Base-by-base conservation (phyloP, 352 stramenopile genomes). In the Globisporangium apiculatum region DNA sequence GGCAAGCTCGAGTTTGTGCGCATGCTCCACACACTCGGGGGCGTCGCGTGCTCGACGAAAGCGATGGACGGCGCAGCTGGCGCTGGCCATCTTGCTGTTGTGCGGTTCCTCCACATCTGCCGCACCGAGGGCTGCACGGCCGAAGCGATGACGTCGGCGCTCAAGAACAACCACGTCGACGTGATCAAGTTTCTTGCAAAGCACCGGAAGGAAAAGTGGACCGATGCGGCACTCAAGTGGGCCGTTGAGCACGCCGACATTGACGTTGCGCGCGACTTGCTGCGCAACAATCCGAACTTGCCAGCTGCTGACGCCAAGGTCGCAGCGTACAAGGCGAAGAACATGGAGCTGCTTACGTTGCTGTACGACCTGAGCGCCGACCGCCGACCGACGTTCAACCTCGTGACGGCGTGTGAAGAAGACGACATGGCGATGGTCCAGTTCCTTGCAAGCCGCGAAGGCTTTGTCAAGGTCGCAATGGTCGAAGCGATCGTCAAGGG, bases 381-480 rank as follows among this genome's bases (percentile, higher is more conserved):
- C 50, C 5, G 55, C 37, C 73, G 65, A 1, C 64, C 70, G 14
- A 67, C 77, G 15, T 75, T 74, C 51, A 80, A 71, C 55, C 64
- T 87, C 8, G 73, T 75, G 45, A 56, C 58, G 10, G 77, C 77
- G 15, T 72, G 66, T 40, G 56, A 67, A 15, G 65, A 66, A n/a
- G 55, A 63, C 3, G 67, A 88, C 50, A 53, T 88, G 18, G 69
- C 81, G 48, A 83, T 68, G 65, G 72, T 82, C 47, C 61, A 71
- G 53, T 88, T 76, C 38, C 60, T 87, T 5, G 71, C 67, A 8
- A 6, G 48, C 3, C 69, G 66, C n/a, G 71, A 79, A 43, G 77
- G 77, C 7, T 87, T 87, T 45, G 64, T 80, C 50, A 83, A 85
- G 58, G 67, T 62, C 14, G 73, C 77, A 47, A 80, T 83, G 69